Evolutionary conservation across 208 protist genomes (phyloP).

Genomic region (Herpetomonas samuelpessoai): DNA sequence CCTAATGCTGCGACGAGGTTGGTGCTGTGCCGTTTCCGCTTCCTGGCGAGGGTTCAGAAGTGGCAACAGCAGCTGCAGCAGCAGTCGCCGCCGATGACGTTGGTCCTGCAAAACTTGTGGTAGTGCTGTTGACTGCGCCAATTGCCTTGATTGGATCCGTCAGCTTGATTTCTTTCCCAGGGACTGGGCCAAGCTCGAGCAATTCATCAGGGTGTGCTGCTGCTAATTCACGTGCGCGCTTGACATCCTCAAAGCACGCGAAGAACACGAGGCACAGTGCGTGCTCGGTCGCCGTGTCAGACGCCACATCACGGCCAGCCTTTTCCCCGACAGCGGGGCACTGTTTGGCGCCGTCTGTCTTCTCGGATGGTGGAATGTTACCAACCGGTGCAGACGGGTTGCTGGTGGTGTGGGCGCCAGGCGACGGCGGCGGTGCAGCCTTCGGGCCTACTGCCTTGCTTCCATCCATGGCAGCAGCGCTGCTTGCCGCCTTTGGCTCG

Average conservation of each 20-base stretch:
- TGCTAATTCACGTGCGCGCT: slow-evolving; percentile 27
- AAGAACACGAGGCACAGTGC: slow-evolving; percentile 78
- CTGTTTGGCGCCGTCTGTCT: not conserved
- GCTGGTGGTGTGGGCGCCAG: not conserved
- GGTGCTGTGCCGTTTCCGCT: too few relatives aligned
- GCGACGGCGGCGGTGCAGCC: not conserved
- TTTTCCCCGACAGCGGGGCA: not conserved
- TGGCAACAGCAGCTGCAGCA: not conserved
- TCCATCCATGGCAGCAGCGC: too few relatives aligned
- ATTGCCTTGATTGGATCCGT: slow-evolving; percentile 51
- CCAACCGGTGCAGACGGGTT: not conserved
- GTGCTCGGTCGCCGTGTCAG: not conserved
- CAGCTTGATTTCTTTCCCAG: slow-evolving; percentile 58
- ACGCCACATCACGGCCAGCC: slow-evolving; percentile 1
- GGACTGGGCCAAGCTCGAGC: slow-evolving; percentile 22
- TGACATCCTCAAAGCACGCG: slow-evolving; percentile 56
- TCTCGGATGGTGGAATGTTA: not conserved
- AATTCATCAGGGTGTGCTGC: slow-evolving; percentile 22
- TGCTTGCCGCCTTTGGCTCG: too few relatives aligned
- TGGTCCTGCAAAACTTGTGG: slow-evolving; percentile 1
- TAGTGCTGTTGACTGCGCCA: too few relatives aligned
- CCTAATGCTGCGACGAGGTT: too few relatives aligned
- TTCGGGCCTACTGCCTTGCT: too few relatives aligned
- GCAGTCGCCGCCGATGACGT: not conserved
- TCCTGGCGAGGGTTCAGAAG: too few relatives aligned